Evolutionary conservation across 2,329 filamentous ascomycete genomes (phyloP).

Genomic region (Ophiocordyceps camponoti-leonardi): DNA sequence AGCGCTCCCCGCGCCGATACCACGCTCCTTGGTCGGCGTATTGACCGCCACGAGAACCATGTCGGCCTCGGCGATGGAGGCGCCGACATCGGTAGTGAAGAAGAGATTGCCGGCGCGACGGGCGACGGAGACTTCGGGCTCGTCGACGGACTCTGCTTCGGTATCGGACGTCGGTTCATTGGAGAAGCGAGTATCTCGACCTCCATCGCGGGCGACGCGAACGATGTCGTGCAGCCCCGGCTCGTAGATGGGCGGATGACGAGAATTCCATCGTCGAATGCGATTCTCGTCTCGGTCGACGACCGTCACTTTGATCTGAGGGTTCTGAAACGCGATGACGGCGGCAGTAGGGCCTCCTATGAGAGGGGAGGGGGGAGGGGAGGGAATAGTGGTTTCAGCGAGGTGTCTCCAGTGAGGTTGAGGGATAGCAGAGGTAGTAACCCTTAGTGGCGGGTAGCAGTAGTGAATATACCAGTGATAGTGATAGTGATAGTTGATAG

Average conservation of each 20-base stretch:
- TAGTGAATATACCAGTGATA: too few species aligned
- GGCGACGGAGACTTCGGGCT: constrained; percentile 16
- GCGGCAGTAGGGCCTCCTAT: constrained; percentile 46
- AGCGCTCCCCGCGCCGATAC: constrained; percentile 51
- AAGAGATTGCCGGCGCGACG: constrained; percentile 46
- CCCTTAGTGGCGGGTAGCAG: too few species aligned
- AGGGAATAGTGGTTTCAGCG: constrained; percentile 10
- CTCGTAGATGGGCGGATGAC: constrained; percentile 60
- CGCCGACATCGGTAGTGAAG: constrained; percentile 52
- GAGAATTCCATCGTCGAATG: constrained; percentile 58
- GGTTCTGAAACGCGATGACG: constrained; percentile 58
- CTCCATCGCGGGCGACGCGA: constrained; percentile 42
- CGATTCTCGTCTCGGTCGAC: constrained; percentile 50
- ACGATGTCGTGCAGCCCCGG: constrained; percentile 54
- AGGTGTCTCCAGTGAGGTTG: not conserved
- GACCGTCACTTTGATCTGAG: constrained; percentile 53
- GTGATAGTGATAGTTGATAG: too few species aligned
- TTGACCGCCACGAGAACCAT: constrained; percentile 63
- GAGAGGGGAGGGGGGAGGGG: too few species aligned
- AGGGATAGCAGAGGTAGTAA: too few species aligned
- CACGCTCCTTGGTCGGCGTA: constrained; percentile 59
- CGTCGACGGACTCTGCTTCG: constrained; percentile 13
- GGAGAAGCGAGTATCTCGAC: constrained; percentile 23
- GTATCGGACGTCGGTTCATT: constrained; percentile 17
- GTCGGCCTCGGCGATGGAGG: constrained; percentile 48